Evolutionary conservation across 768 basidiomycete species (phyloP).

Genomic region (Termitomyces sp.): DNA sequence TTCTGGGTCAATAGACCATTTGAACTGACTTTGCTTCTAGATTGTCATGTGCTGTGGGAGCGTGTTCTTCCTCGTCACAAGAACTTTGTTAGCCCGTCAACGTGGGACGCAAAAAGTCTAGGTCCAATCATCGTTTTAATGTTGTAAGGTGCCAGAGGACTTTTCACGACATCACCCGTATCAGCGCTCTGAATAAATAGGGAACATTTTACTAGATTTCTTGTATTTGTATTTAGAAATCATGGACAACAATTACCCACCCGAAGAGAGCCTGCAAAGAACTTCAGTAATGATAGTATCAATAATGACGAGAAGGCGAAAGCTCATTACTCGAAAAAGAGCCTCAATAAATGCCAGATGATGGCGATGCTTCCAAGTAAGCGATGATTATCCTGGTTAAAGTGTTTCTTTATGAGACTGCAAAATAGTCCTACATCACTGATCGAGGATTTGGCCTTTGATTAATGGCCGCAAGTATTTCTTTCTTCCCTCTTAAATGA

Average conservation of each 20-base stretch:
- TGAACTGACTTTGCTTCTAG: not conserved
- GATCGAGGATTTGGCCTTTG: not conserved
- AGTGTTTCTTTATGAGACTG: not conserved
- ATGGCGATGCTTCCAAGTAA: not conserved
- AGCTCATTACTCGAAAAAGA: not conserved
- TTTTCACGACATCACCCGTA: not conserved
- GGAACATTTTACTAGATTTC: not conserved
- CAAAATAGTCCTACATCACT: not conserved
- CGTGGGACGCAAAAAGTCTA: slow-evolving; percentile 6
- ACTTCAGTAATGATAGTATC: not conserved
- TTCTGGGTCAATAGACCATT: not conserved
- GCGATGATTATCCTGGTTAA: not conserved
- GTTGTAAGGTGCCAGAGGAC: not conserved
- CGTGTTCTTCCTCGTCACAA: slow-evolving; percentile 1
- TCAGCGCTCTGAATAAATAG: not conserved
- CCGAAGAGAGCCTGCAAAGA: not conserved
- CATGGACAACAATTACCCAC: not conserved
- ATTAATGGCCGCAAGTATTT: not conserved
- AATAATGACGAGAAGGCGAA: not conserved
- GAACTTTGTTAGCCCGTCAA: not conserved
- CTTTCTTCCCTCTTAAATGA: not conserved
- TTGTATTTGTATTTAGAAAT: not conserved
- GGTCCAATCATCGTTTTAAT: not conserved
- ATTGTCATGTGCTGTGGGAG: slow-evolving; percentile 3
- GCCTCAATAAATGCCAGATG: not conserved